Percentiles rank a stretch among this genome's conserved stretches.
Conservation (phyloP, 441 rosid genomes). For the Syzygium syzygioides region DNA sequence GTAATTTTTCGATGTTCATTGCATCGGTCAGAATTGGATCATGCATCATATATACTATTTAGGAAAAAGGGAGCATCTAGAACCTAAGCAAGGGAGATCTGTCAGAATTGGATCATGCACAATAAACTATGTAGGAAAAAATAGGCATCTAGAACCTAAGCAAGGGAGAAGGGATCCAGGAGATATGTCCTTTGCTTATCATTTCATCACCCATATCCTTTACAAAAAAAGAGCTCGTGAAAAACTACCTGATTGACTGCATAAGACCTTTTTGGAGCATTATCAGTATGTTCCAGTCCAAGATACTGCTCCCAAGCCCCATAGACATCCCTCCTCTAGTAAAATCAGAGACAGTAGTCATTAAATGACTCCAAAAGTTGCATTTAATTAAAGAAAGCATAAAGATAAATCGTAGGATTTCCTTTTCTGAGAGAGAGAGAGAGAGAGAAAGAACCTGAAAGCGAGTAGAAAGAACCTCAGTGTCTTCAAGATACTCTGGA, state of each 20-base stretch:
- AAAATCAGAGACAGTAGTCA: neutral
- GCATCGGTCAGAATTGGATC: neutral
- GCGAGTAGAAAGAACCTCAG: slow-evolving; percentile 45
- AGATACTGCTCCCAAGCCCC: slow-evolving; percentile 7
- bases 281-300: slow-evolving; percentile 3
- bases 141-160: neutral
- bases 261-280: slow-evolving; percentile 6
- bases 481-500: slow-evolving; percentile 59
- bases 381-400: neutral
- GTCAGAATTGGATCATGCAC: neutral
- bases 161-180: neutral
- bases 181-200: neutral
- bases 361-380: neutral
- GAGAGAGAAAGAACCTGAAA: neutral
- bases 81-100: neutral
- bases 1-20: neutral
- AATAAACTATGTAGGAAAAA: neutral
- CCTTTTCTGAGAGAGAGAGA: neutral
- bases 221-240: neutral
- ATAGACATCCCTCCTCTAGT: slow-evolving; percentile 3
- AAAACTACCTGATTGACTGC: slow-evolving; percentile 3
- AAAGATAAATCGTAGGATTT: neutral
- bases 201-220: neutral
- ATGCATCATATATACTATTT: neutral
- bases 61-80: neutral